phyloP scores from a whole-genome alignment of 2,329 filamentous ascomycete genomes.

The Aspergillus udagawae region DNA sequence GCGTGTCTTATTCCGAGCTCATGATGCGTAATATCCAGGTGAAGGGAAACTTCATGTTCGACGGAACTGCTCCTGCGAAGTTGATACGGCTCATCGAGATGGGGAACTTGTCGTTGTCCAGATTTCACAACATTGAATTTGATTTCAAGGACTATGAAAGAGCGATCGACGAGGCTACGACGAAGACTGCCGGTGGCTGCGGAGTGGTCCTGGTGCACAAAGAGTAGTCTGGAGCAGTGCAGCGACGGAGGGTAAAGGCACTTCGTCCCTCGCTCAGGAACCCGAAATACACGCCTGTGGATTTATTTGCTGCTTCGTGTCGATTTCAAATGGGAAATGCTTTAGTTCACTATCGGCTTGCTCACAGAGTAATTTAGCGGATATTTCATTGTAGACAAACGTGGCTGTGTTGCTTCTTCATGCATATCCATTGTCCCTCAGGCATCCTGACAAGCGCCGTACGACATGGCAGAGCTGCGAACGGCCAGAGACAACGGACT shows the following conservation, averaged over 20 bases:
- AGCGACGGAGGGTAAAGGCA: background rate
- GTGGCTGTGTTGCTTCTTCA: background rate
- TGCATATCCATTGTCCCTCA: background rate
- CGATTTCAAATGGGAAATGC: fast-evolving
- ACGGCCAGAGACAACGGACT: background rate
- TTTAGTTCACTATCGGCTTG: too few relatives aligned
- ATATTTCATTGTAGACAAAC: background rate
- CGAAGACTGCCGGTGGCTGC: background rate
- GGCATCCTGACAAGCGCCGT: background rate
- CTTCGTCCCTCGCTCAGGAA: background rate
- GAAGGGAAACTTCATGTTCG: background rate
- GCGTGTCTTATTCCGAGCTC: background rate
- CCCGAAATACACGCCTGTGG: too few relatives aligned
- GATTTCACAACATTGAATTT: background rate
- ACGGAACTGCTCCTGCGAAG: background rate
- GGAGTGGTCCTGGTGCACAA: background rate
- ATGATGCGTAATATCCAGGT: background rate
- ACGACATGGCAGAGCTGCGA: background rate
- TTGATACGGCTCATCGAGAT: background rate
- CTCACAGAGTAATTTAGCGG: too few relatives aligned
- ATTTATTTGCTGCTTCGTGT: too few relatives aligned
- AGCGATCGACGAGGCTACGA: background rate
- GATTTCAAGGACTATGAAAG: background rate
- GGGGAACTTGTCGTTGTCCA: background rate
- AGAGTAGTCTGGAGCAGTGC: background rate